These are phyloP conservation scores for Sarocladium oryzae DNA, from an alignment of 2,329 filamentous ascomycete species.

Conservation along the genomic window DNA sequence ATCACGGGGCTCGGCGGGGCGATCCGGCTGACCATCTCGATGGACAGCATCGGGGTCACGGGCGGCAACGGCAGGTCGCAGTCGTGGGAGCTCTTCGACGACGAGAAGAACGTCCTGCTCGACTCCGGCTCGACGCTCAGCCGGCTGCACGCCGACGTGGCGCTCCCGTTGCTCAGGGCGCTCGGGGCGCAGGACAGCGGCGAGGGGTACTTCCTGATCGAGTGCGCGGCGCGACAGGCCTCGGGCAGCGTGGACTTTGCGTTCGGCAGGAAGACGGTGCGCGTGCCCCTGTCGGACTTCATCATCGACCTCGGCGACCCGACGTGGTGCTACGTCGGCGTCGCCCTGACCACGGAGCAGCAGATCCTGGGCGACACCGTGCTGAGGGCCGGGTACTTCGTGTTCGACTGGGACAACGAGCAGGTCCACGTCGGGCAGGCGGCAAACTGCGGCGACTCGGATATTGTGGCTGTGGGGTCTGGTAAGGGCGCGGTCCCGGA, in stretches of 20 bases:
- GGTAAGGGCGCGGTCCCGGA: constrained; percentile 26
- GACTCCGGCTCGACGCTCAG: constrained; percentile 48
- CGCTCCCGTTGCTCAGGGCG: constrained; percentile 34
- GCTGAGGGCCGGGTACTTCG: constrained; percentile 37
- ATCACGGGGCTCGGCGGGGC: constrained; percentile 29
- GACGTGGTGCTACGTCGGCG: constrained; percentile 35
- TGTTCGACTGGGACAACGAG: constrained; percentile 40
- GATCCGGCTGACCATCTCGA: constrained; percentile 28
- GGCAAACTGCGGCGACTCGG: constrained; percentile 30
- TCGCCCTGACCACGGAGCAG: constrained; percentile 32
- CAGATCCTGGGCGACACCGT: constrained; percentile 38
- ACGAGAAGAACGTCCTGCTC: constrained; percentile 38
- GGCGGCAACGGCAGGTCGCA: constrained; percentile 15
- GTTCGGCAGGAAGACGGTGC: constrained; percentile 35
- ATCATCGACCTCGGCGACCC: constrained; percentile 36
- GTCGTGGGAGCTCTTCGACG: constrained; percentile 18
- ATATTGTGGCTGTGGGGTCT: constrained; percentile 29
- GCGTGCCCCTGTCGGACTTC: constrained; percentile 41
- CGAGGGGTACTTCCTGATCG: constrained; percentile 37
- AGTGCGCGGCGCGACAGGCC: constrained; percentile 31
- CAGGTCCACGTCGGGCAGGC: constrained; percentile 35
- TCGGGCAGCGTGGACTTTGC: constrained; percentile 41
- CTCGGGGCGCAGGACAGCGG: constrained; percentile 34
- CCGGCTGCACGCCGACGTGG: constrained; percentile 36
- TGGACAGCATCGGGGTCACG: constrained; percentile 26